Evolutionary conservation across 2,329 filamentous ascomycete species (phyloP), one percentile per base, ranked within the genome.

Genomic region (Penicillium olsonii): DNA sequence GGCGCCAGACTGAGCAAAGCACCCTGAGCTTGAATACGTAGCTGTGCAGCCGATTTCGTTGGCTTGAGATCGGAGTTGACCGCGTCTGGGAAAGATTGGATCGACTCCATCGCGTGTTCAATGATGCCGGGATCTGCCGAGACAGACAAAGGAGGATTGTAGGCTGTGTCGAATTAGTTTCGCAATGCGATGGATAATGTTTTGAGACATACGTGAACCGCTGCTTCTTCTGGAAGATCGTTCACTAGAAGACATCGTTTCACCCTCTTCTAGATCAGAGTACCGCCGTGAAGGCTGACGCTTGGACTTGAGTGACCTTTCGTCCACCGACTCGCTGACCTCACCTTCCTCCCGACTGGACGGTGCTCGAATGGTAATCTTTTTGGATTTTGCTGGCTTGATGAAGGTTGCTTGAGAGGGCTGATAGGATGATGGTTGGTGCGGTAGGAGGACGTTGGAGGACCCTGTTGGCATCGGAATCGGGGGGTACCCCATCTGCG

Each of bases 261-360:
- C 64, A 12, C 59, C 62, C 38, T 67, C 63, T 39, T 65, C 61
- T 12, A 61, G 15, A 7, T 64, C 62, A 8, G 55, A 54, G 27
- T 44, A 31, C 11, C 42, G 42, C 37, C 19, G 35, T 31, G 44
- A 43, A 42, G 45, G 24, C 19, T 33, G 27, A 9, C 26, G 37
- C 7, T 24, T 35, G 9, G 19, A 35, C 10, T 39, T 31, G 17
- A 26, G 14, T 33, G 37, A 31, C 43, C 19, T n/a, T 20, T n/a
- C 50, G 12, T 37, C 42, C 9, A 87, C 84, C 15, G 78, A 81
- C 60, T 92, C 89, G 55, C 84, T 88, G 24, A 94, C 68, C 67
- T 95, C 90, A 14, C 87, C 88, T 61, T 95, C 89, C 62, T 94
- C 88, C 48, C 73, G 73, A 48, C 80, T 78, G 46, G 68, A 68